Evolutionary conservation across 2,329 filamentous ascomycete genomes (phyloP).

Genomic region (Macrophomina pseudophaseolina): DNA sequence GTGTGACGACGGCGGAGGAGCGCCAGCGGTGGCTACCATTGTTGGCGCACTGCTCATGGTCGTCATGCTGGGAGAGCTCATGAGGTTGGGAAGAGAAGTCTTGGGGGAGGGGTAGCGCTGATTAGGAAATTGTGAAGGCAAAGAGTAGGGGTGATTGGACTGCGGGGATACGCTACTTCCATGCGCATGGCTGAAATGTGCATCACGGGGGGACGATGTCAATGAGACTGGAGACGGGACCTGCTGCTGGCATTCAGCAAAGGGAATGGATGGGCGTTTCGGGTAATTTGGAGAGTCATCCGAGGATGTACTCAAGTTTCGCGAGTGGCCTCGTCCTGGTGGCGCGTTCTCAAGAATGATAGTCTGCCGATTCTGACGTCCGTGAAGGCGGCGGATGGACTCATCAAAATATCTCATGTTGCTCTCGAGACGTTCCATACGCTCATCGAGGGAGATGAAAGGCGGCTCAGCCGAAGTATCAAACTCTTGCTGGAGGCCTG

Average conservation of each 20-base stretch:
- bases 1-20: slow-evolving; percentile 1
- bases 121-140: neutral
- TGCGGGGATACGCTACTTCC: neutral
- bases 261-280: slow-evolving; percentile 23
- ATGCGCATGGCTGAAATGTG: neutral
- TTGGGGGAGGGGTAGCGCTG: slow-evolving; percentile 12
- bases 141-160: neutral
- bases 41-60: slow-evolving; percentile 23
- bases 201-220: slow-evolving; percentile 12
- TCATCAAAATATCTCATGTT: slow-evolving; percentile 38
- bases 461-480: slow-evolving; percentile 28
- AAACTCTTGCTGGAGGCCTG: neutral
- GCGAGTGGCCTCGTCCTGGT: slow-evolving; percentile 37
- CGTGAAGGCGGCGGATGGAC: slow-evolving; percentile 40
- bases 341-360: slow-evolving; percentile 47
- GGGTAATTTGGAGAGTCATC: slow-evolving; percentile 14
- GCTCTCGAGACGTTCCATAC: slow-evolving; percentile 40
- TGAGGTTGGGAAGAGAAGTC: slow-evolving; percentile 14
- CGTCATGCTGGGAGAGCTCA: slow-evolving; percentile 15
- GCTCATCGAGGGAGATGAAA: slow-evolving; percentile 40
- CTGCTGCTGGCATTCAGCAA: slow-evolving; percentile 11
- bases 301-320: slow-evolving; percentile 38
- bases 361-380: slow-evolving; percentile 43
- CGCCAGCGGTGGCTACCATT: slow-evolving; percentile 17
- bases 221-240: slow-evolving; percentile 13